Evolutionary conservation across 2,329 filamentous ascomycete species (phyloP).

Genomic region (Fusarium palustre): DNA sequence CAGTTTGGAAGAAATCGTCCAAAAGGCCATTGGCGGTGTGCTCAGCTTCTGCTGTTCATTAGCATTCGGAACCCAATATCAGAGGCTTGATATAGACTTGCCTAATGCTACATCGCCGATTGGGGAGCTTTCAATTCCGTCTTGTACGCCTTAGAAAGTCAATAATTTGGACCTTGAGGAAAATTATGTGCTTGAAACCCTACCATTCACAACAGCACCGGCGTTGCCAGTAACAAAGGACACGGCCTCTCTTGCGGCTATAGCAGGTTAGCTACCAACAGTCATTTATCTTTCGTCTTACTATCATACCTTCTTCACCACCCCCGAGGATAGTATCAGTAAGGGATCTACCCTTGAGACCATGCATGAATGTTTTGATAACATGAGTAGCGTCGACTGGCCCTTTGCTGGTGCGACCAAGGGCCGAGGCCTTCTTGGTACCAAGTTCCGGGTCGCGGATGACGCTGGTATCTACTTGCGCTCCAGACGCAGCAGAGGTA

Average conservation of each 20-base stretch:
- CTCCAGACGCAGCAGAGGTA: conserved; percentile 6
- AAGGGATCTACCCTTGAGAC: conserved; percentile 1
- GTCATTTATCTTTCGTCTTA: rapidly evolving
- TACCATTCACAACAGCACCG: conserved; percentile 9
- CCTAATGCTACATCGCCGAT: neutral
- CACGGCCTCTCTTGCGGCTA: conserved; percentile 1
- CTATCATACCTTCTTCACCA: conserved; percentile 2
- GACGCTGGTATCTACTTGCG: conserved; percentile 9
- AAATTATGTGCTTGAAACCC: neutral
- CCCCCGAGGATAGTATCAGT: conserved; percentile 3
- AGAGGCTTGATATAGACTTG: neutral
- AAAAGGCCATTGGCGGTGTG: conserved; percentile 1
- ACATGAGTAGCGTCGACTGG: neutral
- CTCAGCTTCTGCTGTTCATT: neutral
- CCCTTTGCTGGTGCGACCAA: conserved; percentile 12
- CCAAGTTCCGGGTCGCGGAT: conserved; percentile 8
- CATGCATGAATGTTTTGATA: conserved; percentile 9
- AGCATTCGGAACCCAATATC: neutral
- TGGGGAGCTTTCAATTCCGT: conserved; percentile 6
- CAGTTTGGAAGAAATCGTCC: conserved; percentile 11
- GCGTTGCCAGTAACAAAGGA: conserved; percentile 15
- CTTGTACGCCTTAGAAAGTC: conserved; percentile 3
- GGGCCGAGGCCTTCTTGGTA: neutral
- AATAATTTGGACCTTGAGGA: neutral
- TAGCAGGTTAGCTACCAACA: neutral